These are phyloP conservation scores for Pisolithus microcarpus DNA, from an alignment of 768 basidiomycete species.

Conservation along the genomic window DNA sequence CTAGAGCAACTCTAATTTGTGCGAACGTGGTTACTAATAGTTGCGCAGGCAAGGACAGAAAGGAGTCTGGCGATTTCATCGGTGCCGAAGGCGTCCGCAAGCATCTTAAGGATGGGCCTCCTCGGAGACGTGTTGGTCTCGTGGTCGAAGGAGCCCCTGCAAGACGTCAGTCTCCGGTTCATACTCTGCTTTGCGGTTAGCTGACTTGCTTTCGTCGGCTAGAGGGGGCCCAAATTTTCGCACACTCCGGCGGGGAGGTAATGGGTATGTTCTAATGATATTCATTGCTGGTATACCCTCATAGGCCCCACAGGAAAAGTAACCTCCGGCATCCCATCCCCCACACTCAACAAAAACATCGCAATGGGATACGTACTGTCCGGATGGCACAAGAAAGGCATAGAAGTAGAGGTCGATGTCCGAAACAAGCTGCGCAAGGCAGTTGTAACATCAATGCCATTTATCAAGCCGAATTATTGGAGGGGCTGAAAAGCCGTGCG, in stretches of 20 bases:
- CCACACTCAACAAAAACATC: slow-evolving; percentile 82
- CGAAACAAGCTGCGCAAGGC: slow-evolving; percentile 74
- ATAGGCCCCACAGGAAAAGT: slow-evolving; percentile 46
- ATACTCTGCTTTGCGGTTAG: too few species aligned
- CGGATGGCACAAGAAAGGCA: slow-evolving; percentile 89
- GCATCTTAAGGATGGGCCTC: slow-evolving; percentile 75
- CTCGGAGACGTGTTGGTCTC: slow-evolving; percentile 73
- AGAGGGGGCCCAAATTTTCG: slow-evolving; percentile 78
- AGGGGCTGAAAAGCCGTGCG: slow-evolving; percentile 36
- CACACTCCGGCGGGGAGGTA: slow-evolving; percentile 43
- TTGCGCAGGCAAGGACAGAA: slow-evolving; percentile 69
- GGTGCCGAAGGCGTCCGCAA: slow-evolving; percentile 66
- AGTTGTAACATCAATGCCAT: slow-evolving; percentile 78
- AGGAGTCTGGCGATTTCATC: slow-evolving; percentile 65
- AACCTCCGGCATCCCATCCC: slow-evolving; percentile 95
- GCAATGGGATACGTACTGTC: slow-evolving; percentile 88
- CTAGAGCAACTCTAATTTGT: neutral
- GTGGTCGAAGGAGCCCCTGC: slow-evolving; percentile 82
- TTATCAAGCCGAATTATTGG: slow-evolving; percentile 77
- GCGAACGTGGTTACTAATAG: neutral
- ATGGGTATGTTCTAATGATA: slow-evolving; percentile 44
- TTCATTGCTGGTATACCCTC: slow-evolving; percentile 2
- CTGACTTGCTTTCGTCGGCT: too few species aligned
- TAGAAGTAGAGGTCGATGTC: slow-evolving; percentile 76
- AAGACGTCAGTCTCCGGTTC: neutral